Base-by-base conservation (phyloP, 352 stramenopile genomes). In the Globisporangium splendens region DNA sequence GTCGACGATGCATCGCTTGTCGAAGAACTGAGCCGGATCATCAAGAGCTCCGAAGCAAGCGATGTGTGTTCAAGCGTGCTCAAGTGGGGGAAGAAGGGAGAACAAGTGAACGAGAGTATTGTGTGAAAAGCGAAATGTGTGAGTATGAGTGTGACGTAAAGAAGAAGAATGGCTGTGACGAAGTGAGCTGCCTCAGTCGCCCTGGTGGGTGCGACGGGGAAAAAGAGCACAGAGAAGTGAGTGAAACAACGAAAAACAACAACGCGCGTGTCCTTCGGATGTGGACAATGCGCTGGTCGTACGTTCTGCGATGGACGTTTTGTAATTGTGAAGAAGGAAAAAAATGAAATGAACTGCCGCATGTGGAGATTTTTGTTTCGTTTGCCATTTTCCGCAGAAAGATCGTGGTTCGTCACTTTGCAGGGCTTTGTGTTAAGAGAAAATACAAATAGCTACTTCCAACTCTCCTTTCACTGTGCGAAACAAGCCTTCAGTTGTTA, bases 1-100 rank as follows among this genome's bases (percentile, higher is more conserved):
- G 33, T 74, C 69, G 39, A 72, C 66, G 15, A 82, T 88, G 71
- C 70, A 88, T 54, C 77, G 82, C 24, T 57, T 86, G 56, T 86
- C 81, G 46, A 44, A 44, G 17, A 44, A 44, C 39, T 44, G 39
- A 44, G 39, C 38, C 10, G 38, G 24, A 31, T 31, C 28, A 44
- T 44, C 39, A 15, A 44, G 39, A 44, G 39, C 28, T 8, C 28
- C 28, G 10, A 35, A 6, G 28, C 28, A 31, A 6, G 24, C 5
- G 24, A 5, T 35, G 28, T 35, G 5, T 35, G 28, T 35, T 35
- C 28, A 18, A 44, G 39, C n/a, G 39, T 44, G 39, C 10, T 35
- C 1, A 7, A 44, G 39, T 10, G 13, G 39, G 64, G 24, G 41
- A 65, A 64, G 43, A 56, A 63, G 15, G 76, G 72, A 62, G 49